Evolutionary conservation across 768 basidiomycete species (phyloP), one percentile per base, ranked within the genome.

Genomic region (Mycena filopes): DNA sequence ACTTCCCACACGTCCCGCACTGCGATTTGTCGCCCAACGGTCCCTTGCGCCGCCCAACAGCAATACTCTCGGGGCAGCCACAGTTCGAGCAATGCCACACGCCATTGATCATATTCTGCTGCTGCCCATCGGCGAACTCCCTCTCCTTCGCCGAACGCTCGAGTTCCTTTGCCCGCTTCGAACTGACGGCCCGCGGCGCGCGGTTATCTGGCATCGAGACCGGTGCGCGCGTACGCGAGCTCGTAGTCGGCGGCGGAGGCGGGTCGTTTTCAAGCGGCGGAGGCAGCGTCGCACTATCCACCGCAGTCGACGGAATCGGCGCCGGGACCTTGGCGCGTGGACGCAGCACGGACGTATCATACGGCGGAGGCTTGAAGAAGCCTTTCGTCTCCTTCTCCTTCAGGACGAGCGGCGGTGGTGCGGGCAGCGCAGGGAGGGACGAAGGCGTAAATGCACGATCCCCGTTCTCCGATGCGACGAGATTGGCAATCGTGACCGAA

Each of bases 61-160:
- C 93, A 61, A 97, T 89, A 70, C 80, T 87, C 73, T 94, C 95
- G 0, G 96, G 96, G 74, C 93, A 93, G 7, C 96, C 96, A 71
- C 94, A 98, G 73, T 95, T 97, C 21, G 94, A 95, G 74, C 96
- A 98, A 78, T 95, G 94, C 96, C 96, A 98, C 5, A 93, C 84
- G 1, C 93, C 94, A 69, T 95, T 82, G 73, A 95, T 91, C 70
- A 87, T 83, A 74, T 94, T 93, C 41, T 89, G 83, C 71, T 93
- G 93, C 73, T 93, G 92, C 10, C 92, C 91, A 71, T 94, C 90
- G 42, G 89, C 89, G 73, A 89, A 93, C 76, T 93, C 93, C 73
- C 84, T 89, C 75, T 93, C 91, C 76, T 94, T 94, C 23, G 93
- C 92, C 72, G 93, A 92, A 36, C 90, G 80, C 78, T 93, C 93